A percentile compares a stretch with the other conserved stretches of the same genome.
Conservation (phyloP, 306 rosid genomes). For the Glycine latifolia region DNA sequence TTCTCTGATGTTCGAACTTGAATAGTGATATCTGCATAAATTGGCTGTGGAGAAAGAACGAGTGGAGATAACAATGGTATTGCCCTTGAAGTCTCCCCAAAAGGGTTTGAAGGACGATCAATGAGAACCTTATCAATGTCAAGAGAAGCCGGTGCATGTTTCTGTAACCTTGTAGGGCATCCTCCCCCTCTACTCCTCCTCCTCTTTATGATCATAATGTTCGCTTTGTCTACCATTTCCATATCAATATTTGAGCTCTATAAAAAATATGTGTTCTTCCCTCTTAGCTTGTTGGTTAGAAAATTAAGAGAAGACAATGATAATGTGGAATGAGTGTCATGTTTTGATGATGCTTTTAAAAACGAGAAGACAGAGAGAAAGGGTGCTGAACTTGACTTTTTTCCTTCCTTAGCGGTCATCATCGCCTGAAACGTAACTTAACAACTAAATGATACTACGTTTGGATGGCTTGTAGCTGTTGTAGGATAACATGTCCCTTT, state of each 20-base stretch:
- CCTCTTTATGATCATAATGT: neutral
- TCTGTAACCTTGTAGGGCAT: constrained; percentile 68
- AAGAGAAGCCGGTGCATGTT: constrained; percentile 70
- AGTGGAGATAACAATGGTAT: constrained; percentile 82
- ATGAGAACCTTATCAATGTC: constrained; percentile 37
- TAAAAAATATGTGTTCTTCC: no score
- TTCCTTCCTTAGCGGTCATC: neutral
- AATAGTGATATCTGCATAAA: constrained; percentile 30
- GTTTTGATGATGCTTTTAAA: neutral
- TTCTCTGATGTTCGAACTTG: constrained; percentile 29
- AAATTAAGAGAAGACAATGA: no score
- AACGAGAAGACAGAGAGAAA: constrained; percentile 17
- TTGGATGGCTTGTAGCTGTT: constrained; percentile 48
- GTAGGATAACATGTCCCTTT: constrained; percentile 38
- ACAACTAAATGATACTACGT: constrained; percentile 27
- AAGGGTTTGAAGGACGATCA: constrained; percentile 37
- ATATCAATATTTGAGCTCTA: neutral
- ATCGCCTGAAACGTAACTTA: neutral
- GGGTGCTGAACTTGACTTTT: neutral
- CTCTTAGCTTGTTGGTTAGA: no score
- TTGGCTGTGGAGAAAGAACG: constrained; percentile 56
- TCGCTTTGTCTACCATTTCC: constrained; percentile 40
- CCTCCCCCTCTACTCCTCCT: constrained; percentile 29
- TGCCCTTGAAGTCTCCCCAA: constrained; percentile 53
- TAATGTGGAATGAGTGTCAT: no score